A percentile compares a stretch with the other conserved stretches of the same genome.
Conservation (phyloP, 208 protist species). For the Trypanosoma brucei region DNA sequence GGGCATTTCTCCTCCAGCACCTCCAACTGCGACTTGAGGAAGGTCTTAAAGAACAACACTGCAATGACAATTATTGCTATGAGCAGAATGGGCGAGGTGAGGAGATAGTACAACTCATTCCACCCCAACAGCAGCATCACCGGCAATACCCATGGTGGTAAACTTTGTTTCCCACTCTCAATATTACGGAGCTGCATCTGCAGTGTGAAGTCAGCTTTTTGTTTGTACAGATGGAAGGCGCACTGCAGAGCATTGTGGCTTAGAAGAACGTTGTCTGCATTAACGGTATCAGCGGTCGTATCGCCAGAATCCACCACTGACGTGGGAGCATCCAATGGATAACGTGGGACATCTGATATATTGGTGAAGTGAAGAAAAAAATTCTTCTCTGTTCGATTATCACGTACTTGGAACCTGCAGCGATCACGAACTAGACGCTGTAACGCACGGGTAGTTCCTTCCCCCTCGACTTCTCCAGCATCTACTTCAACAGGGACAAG, state of each 20-base stretch:
- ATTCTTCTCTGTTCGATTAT: slow-evolving; percentile 39
- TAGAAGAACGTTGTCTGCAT: slow-evolving; percentile 51
- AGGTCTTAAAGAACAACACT: slow-evolving; percentile 61
- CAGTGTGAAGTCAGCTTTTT: slow-evolving; percentile 81
- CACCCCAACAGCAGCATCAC: slow-evolving; percentile 65
- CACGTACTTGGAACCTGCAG: slow-evolving; percentile 22
- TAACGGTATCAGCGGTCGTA: slow-evolving; percentile 20
- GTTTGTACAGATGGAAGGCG: slow-evolving; percentile 64
- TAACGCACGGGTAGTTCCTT: not conserved
- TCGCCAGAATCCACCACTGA: not conserved
- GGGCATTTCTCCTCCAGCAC: slow-evolving; percentile 73
- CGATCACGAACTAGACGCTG: slow-evolving; percentile 5
- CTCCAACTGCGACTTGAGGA: slow-evolving; percentile 64
- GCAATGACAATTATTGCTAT: slow-evolving; percentile 39
- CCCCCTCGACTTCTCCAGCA: not conserved
- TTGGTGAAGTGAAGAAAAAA: slow-evolving; percentile 58
- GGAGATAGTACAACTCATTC: slow-evolving; percentile 82
- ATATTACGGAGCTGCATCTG: slow-evolving; percentile 72
- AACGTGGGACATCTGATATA: slow-evolving; percentile 16
- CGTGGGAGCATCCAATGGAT: slow-evolving; percentile 14
- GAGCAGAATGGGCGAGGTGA: slow-evolving; percentile 65
- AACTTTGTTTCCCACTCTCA: slow-evolving; percentile 46
- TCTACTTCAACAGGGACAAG: slow-evolving; percentile 7
- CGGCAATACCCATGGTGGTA: slow-evolving; percentile 76
- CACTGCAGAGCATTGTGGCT: slow-evolving; percentile 45